These are phyloP conservation scores for Acacia confusa DNA, from an alignment of 306 rosid species.

Conservation along the genomic window DNA sequence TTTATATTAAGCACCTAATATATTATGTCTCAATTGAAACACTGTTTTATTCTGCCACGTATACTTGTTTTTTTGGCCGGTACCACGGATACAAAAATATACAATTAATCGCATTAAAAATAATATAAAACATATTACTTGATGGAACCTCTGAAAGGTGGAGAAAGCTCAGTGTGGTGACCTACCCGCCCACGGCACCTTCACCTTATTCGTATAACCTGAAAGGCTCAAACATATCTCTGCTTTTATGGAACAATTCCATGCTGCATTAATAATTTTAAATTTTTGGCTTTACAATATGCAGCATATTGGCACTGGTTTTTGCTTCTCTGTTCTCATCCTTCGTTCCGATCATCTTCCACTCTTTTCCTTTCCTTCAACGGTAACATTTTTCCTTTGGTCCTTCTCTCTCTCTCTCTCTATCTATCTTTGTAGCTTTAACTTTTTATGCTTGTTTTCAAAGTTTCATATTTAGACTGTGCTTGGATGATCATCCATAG, in stretches of 20 bases:
- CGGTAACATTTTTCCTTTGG: slow-evolving; percentile 29
- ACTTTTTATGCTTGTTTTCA: neutral
- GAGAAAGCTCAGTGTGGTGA: neutral
- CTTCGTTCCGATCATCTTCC: slow-evolving; percentile 9
- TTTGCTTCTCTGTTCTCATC: neutral
- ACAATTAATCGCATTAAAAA: neutral
- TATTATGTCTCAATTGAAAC: too few species aligned
- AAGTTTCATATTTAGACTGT: slow-evolving; percentile 3
- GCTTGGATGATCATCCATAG: slow-evolving; percentile 15
- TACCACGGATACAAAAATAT: neutral
- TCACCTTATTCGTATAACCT: neutral
- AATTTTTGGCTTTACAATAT: neutral
- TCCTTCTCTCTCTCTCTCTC: neutral
- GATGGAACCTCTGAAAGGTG: neutral
- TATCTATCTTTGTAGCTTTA: neutral
- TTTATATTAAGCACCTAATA: too few species aligned
- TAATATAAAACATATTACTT: neutral
- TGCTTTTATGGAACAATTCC: neutral
- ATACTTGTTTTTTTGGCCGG: too few species aligned
- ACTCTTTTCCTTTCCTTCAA: slow-evolving; percentile 25
- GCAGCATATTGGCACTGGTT: slow-evolving; percentile 1
- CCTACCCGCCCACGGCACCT: slow-evolving; percentile 7
- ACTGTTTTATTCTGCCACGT: too few species aligned
- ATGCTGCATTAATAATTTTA: slow-evolving; percentile 4
- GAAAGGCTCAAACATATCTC: slow-evolving; percentile 6